Evolutionary conservation across 2,329 filamentous ascomycete species (phyloP).

Genomic region (Neodidymelliopsis sp.): DNA sequence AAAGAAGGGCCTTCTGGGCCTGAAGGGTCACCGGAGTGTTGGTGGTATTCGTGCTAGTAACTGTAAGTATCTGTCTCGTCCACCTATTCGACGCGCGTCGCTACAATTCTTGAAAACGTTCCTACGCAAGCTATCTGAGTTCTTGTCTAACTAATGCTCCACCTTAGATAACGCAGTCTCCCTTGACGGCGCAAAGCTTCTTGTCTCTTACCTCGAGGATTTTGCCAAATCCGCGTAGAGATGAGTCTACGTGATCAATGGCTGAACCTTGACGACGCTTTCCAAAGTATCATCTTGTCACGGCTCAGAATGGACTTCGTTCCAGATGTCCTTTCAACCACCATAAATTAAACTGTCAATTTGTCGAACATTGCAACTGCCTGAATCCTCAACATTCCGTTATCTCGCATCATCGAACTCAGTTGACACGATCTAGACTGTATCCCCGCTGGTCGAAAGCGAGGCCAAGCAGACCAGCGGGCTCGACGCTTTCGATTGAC

Average conservation of each 20-base stretch:
- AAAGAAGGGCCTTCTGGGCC: conserved; percentile 72
- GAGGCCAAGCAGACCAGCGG: not conserved
- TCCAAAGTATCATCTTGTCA: too few species aligned
- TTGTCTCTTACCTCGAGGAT: conserved; percentile 70
- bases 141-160: too few species aligned
- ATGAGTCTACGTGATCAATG: too few species aligned
- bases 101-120: too few species aligned
- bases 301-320: conserved; percentile 5
- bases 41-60: conserved; percentile 87
- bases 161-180: conserved; percentile 82
- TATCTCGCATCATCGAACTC: not conserved
- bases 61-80: conserved; percentile 56
- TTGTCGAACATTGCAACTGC: not conserved
- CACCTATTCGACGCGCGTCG: too few species aligned
- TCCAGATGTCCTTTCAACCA: not conserved
- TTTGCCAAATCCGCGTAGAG: conserved; percentile 56
- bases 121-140: too few species aligned
- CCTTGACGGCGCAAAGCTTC: conserved; percentile 70
- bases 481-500: not conserved
- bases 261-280: not conserved
- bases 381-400: not conserved
- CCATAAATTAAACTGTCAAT: not conserved
- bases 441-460: not conserved
- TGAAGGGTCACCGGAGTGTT: conserved; percentile 89
- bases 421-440: conserved; percentile 4